Conservation (phyloP, 2,329 filamentous ascomycete species). For the Fulvia fulva region DNA sequence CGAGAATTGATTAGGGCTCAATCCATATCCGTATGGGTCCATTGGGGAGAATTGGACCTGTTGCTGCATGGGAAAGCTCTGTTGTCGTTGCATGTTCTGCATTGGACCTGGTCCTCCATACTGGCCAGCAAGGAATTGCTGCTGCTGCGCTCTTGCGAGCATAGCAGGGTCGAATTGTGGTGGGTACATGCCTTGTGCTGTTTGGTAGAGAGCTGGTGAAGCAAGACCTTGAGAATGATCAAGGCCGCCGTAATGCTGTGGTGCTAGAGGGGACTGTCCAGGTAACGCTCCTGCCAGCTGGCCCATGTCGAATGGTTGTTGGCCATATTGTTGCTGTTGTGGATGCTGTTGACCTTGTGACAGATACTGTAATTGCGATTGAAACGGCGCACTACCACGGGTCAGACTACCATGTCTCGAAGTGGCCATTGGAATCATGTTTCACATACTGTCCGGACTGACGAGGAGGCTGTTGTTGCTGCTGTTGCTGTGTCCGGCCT, state of each 20-base stretch:
- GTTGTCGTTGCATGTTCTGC: constrained; percentile 13
- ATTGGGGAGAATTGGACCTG: constrained; percentile 23
- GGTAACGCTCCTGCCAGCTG: constrained; percentile 18
- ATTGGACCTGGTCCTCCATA: constrained; percentile 17
- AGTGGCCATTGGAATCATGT: not conserved
- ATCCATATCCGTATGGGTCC: constrained; percentile 25
- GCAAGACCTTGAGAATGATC: constrained; percentile 13
- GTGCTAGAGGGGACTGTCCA: constrained; percentile 9
- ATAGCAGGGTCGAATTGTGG: constrained; percentile 17
- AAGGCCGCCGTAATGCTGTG: constrained; percentile 13
- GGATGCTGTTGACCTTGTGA: constrained; percentile 16
- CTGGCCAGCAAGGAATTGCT: constrained; percentile 19
- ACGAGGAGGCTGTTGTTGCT: constrained; percentile 1
- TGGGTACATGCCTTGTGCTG: constrained; percentile 20
- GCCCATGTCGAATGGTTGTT: constrained; percentile 21
- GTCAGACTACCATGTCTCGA: constrained; percentile 2
- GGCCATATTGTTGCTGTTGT: constrained; percentile 16
- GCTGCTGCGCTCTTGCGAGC: constrained; percentile 22
- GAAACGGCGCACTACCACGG: constrained; percentile 19
- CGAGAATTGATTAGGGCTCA: constrained; percentile 20
- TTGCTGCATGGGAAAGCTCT: constrained; percentile 18
- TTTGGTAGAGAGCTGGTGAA: constrained; percentile 9
- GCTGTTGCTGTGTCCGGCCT: not conserved
- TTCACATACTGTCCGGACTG: constrained; percentile 14
- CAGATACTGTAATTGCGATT: constrained; percentile 22